Evolutionary conservation across 768 basidiomycete genomes (phyloP).

Genomic region (Russula griseocarnosa): DNA sequence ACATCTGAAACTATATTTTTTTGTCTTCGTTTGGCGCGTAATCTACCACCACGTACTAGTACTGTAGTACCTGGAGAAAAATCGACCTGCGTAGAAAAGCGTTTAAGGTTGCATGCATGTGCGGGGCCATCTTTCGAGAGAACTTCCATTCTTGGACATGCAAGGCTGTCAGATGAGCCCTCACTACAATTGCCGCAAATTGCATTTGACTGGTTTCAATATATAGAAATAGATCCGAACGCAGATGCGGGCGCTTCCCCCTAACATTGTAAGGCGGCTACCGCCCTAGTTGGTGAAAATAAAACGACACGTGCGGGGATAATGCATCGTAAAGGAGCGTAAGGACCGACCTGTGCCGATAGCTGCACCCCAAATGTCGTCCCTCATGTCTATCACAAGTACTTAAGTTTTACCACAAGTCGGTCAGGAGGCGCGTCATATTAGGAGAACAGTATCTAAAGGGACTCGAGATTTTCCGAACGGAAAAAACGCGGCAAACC

Average conservation of each 20-base stretch:
- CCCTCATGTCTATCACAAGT: not conserved
- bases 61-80: not conserved
- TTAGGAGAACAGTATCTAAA: not conserved
- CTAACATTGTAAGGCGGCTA: not conserved
- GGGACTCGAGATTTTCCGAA: not conserved
- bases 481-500: not conserved
- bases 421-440: not conserved
- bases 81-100: not conserved
- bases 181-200: not conserved
- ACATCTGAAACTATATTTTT: not conserved
- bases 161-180: constrained; percentile 1
- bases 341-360: not conserved
- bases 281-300: not conserved
- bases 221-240: not conserved
- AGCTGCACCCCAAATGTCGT: not conserved
- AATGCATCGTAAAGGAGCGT: not conserved
- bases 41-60: not conserved
- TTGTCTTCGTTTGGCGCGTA: not conserved
- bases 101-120: not conserved
- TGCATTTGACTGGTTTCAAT: not conserved
- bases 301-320: not conserved
- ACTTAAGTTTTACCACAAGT: too few species aligned
- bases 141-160: not conserved
- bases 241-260: constrained; percentile 2
- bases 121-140: not conserved